Evolutionary conservation across 1,284 basidiomycete species (phyloP).

Genomic region (Boletus semigastroideus): DNA sequence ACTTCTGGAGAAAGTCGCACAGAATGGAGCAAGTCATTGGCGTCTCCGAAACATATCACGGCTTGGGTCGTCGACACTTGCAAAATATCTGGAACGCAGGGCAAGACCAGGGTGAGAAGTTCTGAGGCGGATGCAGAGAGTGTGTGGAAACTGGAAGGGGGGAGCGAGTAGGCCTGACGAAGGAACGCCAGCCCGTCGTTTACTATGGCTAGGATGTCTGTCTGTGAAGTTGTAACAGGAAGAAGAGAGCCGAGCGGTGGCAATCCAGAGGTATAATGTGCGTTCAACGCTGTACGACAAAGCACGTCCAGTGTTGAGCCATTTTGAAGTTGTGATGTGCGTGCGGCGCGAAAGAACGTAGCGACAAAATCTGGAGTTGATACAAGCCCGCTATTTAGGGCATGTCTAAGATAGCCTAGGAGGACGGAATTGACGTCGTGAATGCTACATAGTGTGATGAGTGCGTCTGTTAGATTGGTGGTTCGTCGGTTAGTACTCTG

Average conservation of each 20-base stretch:
- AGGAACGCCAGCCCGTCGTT: conserved; percentile 62
- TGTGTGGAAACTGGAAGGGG: conserved; percentile 60
- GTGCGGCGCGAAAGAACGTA: conserved; percentile 47
- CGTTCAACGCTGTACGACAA: conserved; percentile 60
- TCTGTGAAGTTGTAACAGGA: conserved; percentile 45
- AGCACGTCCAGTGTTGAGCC: conserved; percentile 66
- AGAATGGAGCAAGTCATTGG: conserved; percentile 54
- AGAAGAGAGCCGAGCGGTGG: conserved; percentile 54
- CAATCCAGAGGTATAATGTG: conserved; percentile 58
- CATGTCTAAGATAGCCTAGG: conserved; percentile 58
- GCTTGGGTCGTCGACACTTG: conserved; percentile 60
- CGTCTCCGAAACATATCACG: conserved; percentile 52
- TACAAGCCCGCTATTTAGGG: conserved; percentile 55
- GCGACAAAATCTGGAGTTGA: conserved; percentile 58
- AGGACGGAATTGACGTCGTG: conserved; percentile 66
- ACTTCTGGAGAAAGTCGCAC: conserved; percentile 49
- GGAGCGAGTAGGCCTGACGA: conserved; percentile 52
- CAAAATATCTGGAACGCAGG: conserved; percentile 57
- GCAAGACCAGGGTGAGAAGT: conserved; percentile 58
- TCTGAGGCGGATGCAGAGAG: conserved; percentile 60
- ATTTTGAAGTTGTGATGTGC: conserved; percentile 52
- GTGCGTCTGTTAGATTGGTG: conserved; percentile 50
- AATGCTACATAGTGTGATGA: conserved; percentile 60
- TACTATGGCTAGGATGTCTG: conserved; percentile 50
- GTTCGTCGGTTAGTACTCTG: conserved; percentile 1